Percentiles rank a stretch among this genome's conserved stretches.
These are phyloP conservation scores for Penicillium sp. DNA, from an alignment of 2,329 filamentous ascomycete species.

Conservation along the genomic window DNA sequence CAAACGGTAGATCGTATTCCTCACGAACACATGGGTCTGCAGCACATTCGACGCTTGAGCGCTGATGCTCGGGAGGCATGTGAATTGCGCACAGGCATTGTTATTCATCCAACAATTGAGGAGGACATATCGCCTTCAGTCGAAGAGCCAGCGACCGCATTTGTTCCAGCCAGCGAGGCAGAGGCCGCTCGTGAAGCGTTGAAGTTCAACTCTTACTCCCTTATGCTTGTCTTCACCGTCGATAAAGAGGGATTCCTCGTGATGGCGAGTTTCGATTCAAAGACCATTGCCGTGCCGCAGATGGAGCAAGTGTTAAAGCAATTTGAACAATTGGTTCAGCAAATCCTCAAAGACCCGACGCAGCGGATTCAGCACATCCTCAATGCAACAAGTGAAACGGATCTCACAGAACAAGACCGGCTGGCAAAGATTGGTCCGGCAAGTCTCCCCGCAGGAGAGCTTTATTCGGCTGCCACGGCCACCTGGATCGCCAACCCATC, in stretches of 20 bases:
- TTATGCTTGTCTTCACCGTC: conserved; percentile 61
- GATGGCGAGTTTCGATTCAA: conserved; percentile 62
- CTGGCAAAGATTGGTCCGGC: background rate
- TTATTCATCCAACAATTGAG: conserved; percentile 16
- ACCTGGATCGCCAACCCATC: conserved; percentile 3
- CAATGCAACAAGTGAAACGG: background rate
- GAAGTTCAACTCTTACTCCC: conserved; percentile 52
- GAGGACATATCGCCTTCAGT: conserved; percentile 5
- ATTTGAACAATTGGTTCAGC: conserved; percentile 37
- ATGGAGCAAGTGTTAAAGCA: conserved; percentile 50
- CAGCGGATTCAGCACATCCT: conserved; percentile 4
- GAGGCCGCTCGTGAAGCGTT: conserved; percentile 60
- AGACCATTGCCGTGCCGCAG: conserved; percentile 46
- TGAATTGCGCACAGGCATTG: conserved; percentile 32
- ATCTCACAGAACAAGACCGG: background rate
- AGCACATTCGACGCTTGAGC: conserved; percentile 50
- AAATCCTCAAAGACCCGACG: background rate
- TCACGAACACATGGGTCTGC: conserved; percentile 56
- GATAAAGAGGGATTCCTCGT: conserved; percentile 56
- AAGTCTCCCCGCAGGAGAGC: background rate
- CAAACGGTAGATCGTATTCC: conserved; percentile 54
- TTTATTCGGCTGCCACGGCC: background rate
- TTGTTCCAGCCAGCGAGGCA: conserved; percentile 54
- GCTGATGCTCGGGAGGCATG: conserved; percentile 42
- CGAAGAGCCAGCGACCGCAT: conserved; percentile 46